Percentiles rank a stretch among this genome's conserved stretches.
Evolutionary conservation across 805 yeast species (phyloP).

Genomic region (Kuraishia ogatae): DNA sequence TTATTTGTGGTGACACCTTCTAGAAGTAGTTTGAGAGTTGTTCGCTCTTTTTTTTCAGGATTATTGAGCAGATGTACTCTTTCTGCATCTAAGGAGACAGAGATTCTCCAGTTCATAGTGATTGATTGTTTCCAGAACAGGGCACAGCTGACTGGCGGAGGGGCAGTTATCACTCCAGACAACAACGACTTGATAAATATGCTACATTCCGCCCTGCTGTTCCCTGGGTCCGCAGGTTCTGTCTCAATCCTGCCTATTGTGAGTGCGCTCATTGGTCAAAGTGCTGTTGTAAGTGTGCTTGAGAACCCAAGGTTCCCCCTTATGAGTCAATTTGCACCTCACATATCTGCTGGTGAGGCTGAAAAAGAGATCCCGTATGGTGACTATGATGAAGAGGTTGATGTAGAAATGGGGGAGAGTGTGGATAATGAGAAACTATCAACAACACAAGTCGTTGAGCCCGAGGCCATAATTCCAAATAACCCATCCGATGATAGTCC

Average conservation of each 20-base stretch:
- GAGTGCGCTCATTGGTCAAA: slow-evolving; percentile 35
- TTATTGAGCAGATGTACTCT: slow-evolving; percentile 41
- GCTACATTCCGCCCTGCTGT: slow-evolving; percentile 49
- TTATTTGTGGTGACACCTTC: slow-evolving; percentile 40
- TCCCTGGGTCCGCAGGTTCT: slow-evolving; percentile 54
- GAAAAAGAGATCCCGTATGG: slow-evolving; percentile 12
- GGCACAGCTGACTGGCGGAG: slow-evolving; percentile 18
- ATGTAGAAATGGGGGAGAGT: slow-evolving; percentile 1
- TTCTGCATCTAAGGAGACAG: slow-evolving; percentile 55
- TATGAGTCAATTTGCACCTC: slow-evolving; percentile 11
- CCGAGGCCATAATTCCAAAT: not conserved
- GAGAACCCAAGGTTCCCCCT: slow-evolving; percentile 71
- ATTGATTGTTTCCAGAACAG: slow-evolving; percentile 25
- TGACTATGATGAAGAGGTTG: slow-evolving; percentile 8
- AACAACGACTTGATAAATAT: slow-evolving; percentile 34
- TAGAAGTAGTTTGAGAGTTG: slow-evolving; percentile 19
- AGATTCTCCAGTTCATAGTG: slow-evolving; percentile 40
- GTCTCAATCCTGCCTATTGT: slow-evolving; percentile 69
- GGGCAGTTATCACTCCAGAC: slow-evolving; percentile 6
- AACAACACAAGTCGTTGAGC: not conserved
- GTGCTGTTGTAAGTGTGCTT: slow-evolving; percentile 45
- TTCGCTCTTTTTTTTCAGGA: slow-evolving; percentile 38
- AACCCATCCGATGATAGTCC: not conserved
- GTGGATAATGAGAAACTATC: not conserved
- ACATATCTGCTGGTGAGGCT: not conserved